Percentiles rank a stretch among this genome's conserved stretches.
These are phyloP conservation scores for Heterobasidion parviporum DNA, from an alignment of 1,284 basidiomycete species.

Conservation along the genomic window DNA sequence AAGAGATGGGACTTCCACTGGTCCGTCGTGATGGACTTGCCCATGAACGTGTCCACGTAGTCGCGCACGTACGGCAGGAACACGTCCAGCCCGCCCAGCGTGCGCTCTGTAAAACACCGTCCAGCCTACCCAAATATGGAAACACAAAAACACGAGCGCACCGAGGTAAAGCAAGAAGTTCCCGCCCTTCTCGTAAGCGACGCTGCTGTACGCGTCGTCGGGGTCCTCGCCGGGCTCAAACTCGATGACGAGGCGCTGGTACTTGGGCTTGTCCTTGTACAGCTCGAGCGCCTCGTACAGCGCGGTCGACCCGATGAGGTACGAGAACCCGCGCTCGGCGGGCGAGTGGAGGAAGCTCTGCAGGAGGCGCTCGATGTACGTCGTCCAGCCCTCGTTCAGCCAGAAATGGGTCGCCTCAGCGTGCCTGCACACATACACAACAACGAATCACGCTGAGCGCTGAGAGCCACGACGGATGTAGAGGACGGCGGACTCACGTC, in stretches of 20 bases:
- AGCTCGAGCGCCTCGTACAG: slow-evolving; percentile 66
- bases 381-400: slow-evolving; percentile 94
- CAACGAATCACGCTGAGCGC: not conserved
- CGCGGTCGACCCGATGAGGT: slow-evolving; percentile 56
- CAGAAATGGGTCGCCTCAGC: slow-evolving; percentile 76
- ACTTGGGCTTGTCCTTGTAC: slow-evolving; percentile 57
- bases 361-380: slow-evolving; percentile 86
- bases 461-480: too few relatives aligned
- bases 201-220: slow-evolving; percentile 70
- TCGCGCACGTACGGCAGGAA: slow-evolving; percentile 79
- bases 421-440: slow-evolving; percentile 32
- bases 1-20: slow-evolving; percentile 88
- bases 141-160: slow-evolving; percentile 17
- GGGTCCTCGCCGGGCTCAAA: slow-evolving; percentile 81
- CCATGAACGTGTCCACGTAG: slow-evolving; percentile 74
- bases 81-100: slow-evolving; percentile 80
- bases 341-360: slow-evolving; percentile 70
- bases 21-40: slow-evolving; percentile 80
- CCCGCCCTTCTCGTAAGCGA: slow-evolving; percentile 72
- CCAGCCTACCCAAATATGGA: not conserved
- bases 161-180: slow-evolving; percentile 67
- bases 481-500: slow-evolving; percentile 38
- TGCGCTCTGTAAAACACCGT: slow-evolving; percentile 45
- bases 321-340: slow-evolving; percentile 74
- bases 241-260: slow-evolving; percentile 82